These are phyloP conservation scores for Cytospora mali DNA, from an alignment of 2,329 filamentous ascomycete genomes.

Conservation along the genomic window DNA sequence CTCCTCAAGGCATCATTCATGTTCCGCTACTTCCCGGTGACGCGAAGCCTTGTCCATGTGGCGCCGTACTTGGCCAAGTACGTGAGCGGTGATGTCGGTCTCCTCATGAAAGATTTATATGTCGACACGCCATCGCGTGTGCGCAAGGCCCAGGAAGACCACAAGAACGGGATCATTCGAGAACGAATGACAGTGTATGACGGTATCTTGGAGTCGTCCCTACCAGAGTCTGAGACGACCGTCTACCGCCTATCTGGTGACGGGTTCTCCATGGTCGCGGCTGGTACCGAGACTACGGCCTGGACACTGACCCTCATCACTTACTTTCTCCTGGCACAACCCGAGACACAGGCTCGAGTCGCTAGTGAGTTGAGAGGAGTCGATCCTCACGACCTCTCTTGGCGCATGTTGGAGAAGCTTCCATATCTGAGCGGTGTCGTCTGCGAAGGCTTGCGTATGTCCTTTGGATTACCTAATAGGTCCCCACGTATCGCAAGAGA, in stretches of 20 bases:
- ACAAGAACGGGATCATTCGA: background rate
- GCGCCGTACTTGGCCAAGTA: background rate
- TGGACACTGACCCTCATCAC: slow-evolving; percentile 11
- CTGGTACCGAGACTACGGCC: slow-evolving; percentile 5
- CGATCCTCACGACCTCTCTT: slow-evolving; percentile 21
- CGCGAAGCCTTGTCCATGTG: background rate
- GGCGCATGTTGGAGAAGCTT: slow-evolving; percentile 30
- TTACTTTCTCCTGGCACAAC: slow-evolving; percentile 5
- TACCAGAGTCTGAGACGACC: background rate
- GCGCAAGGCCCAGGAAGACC: background rate
- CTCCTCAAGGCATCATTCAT: background rate
- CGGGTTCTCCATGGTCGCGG: background rate
- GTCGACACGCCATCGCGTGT: background rate
- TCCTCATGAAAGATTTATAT: background rate
- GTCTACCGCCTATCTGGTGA: background rate
- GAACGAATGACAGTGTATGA: background rate
- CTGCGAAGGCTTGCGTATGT: slow-evolving; percentile 31
- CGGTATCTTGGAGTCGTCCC: background rate
- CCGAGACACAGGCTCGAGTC: slow-evolving; percentile 24
- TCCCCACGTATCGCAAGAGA: slow-evolving; percentile 23
- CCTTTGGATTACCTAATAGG: slow-evolving; percentile 29
- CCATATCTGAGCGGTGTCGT: slow-evolving; percentile 32
- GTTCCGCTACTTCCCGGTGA: background rate
- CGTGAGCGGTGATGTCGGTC: background rate
- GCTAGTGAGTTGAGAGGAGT: slow-evolving; percentile 12